phyloP scores from a whole-genome alignment of 345 rosid species.

The Bruguiera parviflora region DNA sequence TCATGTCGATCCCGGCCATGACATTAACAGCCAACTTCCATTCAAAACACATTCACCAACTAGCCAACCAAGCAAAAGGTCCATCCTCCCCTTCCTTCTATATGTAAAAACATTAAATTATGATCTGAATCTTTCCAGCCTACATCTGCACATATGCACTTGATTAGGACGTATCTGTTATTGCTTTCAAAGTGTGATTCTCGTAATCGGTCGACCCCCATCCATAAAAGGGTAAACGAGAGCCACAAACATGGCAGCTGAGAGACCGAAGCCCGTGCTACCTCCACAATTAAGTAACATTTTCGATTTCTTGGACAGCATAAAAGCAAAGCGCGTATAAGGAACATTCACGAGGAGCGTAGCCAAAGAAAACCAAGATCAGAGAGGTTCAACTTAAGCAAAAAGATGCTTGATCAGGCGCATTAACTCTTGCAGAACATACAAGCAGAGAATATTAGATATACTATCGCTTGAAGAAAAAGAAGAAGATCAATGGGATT shows the following conservation, averaged over 20 bases:
- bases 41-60: slow-evolving; percentile 39
- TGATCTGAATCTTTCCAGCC: neutral
- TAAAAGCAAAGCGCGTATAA: slow-evolving; percentile 5
- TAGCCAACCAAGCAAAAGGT: slow-evolving; percentile 24
- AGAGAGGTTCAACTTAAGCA: too few species aligned
- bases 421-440: too few species aligned
- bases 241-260: slow-evolving; percentile 17
- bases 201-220: neutral
- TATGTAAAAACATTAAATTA: neutral
- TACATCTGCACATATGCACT: neutral
- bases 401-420: too few species aligned
- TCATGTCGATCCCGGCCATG: neutral
- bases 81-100: neutral
- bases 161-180: too few species aligned
- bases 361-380: neutral
- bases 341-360: slow-evolving; percentile 12
- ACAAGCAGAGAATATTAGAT: too few species aligned
- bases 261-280: slow-evolving; percentile 6
- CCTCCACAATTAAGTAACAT: neutral
- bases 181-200: neutral
- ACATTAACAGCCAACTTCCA: slow-evolving; percentile 25
- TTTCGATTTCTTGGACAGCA: slow-evolving; percentile 5
- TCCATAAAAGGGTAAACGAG: neutral
- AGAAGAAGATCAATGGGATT: slow-evolving; percentile 37
- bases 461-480: neutral